A percentile compares a stretch with the other conserved stretches of the same genome.
These are phyloP conservation scores for Musa itinerans DNA, from an alignment of 176 grass and related monocot species.

Conservation along the genomic window DNA sequence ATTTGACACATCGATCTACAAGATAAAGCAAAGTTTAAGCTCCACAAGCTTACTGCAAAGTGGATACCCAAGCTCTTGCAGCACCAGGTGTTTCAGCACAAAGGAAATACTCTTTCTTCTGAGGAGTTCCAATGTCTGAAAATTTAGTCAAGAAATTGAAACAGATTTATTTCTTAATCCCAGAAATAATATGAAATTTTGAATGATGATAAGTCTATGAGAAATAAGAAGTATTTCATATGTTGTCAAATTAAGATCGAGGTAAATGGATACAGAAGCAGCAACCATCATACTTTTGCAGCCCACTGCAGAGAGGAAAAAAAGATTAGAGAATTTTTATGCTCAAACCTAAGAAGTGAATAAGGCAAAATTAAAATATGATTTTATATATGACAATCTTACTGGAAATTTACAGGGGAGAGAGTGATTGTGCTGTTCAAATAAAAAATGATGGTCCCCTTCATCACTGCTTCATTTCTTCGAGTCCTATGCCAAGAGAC, in stretches of 20 bases:
- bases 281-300: conserved; percentile 91
- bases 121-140: conserved; percentile 84
- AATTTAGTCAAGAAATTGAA: conserved; percentile 41
- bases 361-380: neutral
- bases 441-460: conserved; percentile 77
- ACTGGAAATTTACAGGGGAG: conserved; percentile 99
- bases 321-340: conserved; percentile 2
- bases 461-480: conserved; percentile 60
- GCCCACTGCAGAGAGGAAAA: conserved; percentile 44
- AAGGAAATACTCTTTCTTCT: conserved; percentile 81
- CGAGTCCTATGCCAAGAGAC: conserved; percentile 41
- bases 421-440: conserved; percentile 90
- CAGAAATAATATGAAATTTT: neutral
- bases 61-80: conserved; percentile 82
- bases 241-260: neutral
- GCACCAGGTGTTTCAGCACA: conserved; percentile 71
- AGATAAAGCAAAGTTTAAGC: neutral
- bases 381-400: conserved; percentile 27
- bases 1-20: neutral
- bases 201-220: neutral
- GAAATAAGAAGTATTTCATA: neutral
- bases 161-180: conserved; percentile 1
- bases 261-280: conserved; percentile 86
- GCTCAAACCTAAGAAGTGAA: neutral
- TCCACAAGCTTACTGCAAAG: conserved; percentile 63